phyloP scores from a whole-genome alignment of 306 rosid species.

The Spatholobus suberectus region DNA sequence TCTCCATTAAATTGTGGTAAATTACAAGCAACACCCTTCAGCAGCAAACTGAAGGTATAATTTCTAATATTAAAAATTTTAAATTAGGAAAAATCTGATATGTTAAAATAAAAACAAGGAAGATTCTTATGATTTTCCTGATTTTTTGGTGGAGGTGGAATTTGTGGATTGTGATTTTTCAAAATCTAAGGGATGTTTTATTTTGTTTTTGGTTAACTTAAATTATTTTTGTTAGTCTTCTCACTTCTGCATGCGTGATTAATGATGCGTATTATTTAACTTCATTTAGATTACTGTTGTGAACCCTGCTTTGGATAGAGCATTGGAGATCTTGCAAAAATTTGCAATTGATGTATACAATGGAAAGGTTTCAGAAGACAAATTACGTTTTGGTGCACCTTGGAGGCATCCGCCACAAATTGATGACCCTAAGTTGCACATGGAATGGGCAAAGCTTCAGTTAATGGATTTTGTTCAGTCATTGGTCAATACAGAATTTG shows the following conservation, averaged over 20 bases:
- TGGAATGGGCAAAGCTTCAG: slow-evolving; percentile 89
- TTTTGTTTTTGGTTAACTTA: slow-evolving; percentile 22
- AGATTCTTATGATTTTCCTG: neutral
- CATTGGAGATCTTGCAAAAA: slow-evolving; percentile 73
- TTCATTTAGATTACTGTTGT: slow-evolving; percentile 74
- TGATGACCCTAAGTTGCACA: slow-evolving; percentile 59
- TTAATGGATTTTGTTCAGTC: slow-evolving; percentile 88
- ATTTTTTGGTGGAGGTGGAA: neutral
- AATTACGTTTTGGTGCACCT: slow-evolving; percentile 91
- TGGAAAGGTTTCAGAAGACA: slow-evolving; percentile 74
- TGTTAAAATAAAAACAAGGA: neutral
- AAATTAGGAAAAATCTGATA: neutral
- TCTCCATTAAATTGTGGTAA: neutral
- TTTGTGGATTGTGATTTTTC: slow-evolving; percentile 6
- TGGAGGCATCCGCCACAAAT: slow-evolving; percentile 94
- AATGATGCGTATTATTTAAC: slow-evolving; percentile 41
- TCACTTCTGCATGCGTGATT: slow-evolving; percentile 22
- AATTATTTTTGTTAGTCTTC: slow-evolving; percentile 17
- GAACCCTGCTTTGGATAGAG: slow-evolving; percentile 94
- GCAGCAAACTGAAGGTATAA: neutral
- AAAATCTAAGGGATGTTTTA: neutral
- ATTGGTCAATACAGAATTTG: slow-evolving; percentile 79
- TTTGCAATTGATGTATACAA: slow-evolving; percentile 69
- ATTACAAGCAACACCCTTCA: neutral
- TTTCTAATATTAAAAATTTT: neutral